phyloP scores from a whole-genome alignment of 139 green algal species.

The Picochlorum sp. region DNA sequence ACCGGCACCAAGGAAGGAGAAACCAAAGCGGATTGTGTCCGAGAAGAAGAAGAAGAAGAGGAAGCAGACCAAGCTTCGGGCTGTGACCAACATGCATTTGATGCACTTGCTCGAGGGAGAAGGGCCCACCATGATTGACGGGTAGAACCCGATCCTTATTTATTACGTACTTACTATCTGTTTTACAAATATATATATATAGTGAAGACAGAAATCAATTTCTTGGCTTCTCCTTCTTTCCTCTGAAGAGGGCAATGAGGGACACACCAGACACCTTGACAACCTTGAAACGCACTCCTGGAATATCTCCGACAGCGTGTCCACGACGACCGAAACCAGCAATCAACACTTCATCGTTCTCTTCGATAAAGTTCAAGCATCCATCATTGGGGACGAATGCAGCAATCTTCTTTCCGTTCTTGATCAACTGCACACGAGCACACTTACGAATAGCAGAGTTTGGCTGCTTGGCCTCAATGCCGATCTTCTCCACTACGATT shows the following conservation, averaged over 20 bases:
- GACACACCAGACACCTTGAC: constrained; percentile 98
- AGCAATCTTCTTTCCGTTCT: constrained; percentile 99
- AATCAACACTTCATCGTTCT: constrained; percentile 99
- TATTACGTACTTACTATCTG: not conserved
- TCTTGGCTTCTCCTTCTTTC: constrained; percentile 98
- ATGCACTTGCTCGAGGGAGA: constrained; percentile 33
- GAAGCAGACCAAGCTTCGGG: constrained; percentile 16
- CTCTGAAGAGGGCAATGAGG: constrained; percentile 92
- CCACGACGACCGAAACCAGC: constrained; percentile 94
- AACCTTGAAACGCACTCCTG: constrained; percentile 99
- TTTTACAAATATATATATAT: constrained; percentile 3
- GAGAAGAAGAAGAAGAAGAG: constrained; percentile 26
- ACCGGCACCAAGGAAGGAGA: constrained; percentile 20
- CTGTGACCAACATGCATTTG: constrained; percentile 32
- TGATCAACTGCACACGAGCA: constrained; percentile 99
- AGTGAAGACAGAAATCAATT: constrained; percentile 22
- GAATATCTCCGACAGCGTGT: constrained; percentile 99
- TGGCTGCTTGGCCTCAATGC: constrained; percentile 99
- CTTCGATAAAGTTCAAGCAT: constrained; percentile 99
- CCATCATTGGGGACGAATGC: constrained; percentile 99
- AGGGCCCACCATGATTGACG: constrained; percentile 17
- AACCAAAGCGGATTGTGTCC: not conserved
- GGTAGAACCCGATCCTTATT: not conserved
- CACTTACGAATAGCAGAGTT: constrained; percentile 99
- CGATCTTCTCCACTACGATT: constrained; percentile 99